Evolutionary conservation across 2,329 filamentous ascomycete species (phyloP).

Genomic region (Monilinia vaccinii-corymbosi): DNA sequence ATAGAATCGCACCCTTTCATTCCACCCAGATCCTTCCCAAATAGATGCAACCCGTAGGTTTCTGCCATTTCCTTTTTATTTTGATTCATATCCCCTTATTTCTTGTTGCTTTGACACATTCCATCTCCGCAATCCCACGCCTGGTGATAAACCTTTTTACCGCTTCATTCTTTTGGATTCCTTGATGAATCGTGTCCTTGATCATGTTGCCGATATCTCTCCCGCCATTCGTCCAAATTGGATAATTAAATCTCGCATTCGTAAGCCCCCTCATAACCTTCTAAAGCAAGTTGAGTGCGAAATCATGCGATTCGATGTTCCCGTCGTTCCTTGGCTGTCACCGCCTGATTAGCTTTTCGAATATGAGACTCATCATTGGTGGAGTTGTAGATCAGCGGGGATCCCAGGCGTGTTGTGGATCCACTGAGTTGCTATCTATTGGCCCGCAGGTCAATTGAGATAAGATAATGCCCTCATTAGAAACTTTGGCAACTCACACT

Average conservation of each 20-base stretch:
- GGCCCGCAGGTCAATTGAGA: neutral
- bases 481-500: neutral
- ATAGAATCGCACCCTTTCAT: neutral
- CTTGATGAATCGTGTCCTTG: neutral
- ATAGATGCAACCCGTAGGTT: neutral
- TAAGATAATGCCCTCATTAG: neutral
- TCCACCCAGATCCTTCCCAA: neutral
- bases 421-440: constrained; percentile 7
- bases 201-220: neutral
- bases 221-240: neutral
- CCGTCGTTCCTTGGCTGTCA: neutral
- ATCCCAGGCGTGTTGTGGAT: neutral
- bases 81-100: neutral
- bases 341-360: neutral
- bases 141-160: neutral
- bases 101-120: neutral
- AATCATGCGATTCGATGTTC: neutral
- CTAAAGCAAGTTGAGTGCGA: neutral
- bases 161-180: neutral
- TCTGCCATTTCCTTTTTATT: neutral
- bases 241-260: neutral
- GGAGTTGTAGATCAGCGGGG: neutral
- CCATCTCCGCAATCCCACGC: constrained; percentile 3
- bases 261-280: neutral
- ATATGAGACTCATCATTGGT: neutral